phyloP scores from a whole-genome alignment of 352 stramenopile genomes.

The Phytophthora agathidicida region DNA sequence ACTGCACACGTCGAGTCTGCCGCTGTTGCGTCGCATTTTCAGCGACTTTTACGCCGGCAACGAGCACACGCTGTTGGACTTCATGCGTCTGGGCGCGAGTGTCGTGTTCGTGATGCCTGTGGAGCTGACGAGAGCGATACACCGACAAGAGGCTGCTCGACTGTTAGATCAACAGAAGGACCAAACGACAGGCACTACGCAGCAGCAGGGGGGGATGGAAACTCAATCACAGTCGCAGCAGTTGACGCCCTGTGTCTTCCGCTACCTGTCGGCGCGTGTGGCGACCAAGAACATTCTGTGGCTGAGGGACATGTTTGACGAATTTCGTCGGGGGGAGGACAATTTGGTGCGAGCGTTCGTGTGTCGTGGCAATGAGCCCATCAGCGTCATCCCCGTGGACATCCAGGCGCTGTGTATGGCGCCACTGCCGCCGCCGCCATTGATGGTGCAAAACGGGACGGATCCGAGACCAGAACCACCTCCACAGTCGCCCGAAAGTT shows the following conservation, averaged over 20 bases:
- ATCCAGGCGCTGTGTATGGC: conserved; percentile 15
- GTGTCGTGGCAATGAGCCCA: conserved; percentile 11
- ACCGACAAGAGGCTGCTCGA: conserved; percentile 14
- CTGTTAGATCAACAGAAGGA: conserved; percentile 17
- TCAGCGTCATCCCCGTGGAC: conserved; percentile 40
- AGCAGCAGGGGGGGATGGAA: too few species aligned
- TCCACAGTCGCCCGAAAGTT: too few species aligned
- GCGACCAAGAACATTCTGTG: conserved; percentile 46
- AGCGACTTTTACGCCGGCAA: conserved; percentile 31
- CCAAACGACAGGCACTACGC: too few species aligned
- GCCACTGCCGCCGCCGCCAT: conserved; percentile 13
- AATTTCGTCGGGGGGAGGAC: conserved; percentile 37
- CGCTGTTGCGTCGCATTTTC: conserved; percentile 35
- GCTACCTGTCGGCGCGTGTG: conserved; percentile 31
- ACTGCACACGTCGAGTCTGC: conserved; percentile 32
- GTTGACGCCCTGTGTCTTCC: conserved; percentile 19
- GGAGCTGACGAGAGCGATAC: conserved; percentile 1
- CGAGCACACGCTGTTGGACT: conserved; percentile 41
- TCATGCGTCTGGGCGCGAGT: conserved; percentile 38
- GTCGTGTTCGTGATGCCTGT: conserved; percentile 37
- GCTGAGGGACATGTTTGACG: conserved; percentile 35
- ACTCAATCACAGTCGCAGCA: too few species aligned
- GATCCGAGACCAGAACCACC: too few species aligned
- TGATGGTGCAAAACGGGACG: not conserved
- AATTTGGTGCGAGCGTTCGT: conserved; percentile 30